These are phyloP conservation scores for Conticribra guillardii DNA, from an alignment of 108 stramenopile genomes.

Conservation along the genomic window DNA sequence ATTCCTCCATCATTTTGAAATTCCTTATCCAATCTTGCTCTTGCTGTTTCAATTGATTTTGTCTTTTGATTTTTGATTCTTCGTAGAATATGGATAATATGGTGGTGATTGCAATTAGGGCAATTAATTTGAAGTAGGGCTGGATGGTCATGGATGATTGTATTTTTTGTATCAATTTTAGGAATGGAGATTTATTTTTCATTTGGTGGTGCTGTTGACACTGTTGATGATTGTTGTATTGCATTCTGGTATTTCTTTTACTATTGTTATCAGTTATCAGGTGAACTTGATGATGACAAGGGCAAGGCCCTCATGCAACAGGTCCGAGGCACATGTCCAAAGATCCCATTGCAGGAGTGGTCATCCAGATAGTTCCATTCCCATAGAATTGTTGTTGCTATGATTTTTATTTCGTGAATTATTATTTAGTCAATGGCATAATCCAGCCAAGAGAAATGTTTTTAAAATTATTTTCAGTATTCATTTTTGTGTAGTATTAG, in stretches of 20 bases:
- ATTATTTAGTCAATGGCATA: conserved; percentile 16
- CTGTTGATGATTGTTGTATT: background rate
- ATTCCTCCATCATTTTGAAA: too few species aligned
- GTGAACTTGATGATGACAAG: too few species aligned
- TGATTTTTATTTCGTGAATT: too few species aligned
- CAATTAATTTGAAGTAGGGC: conserved; percentile 30
- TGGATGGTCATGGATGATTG: conserved; percentile 10
- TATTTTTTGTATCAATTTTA: background rate
- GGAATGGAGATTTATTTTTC: background rate
- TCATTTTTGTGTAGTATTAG: conserved; percentile 11
- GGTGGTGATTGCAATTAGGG: conserved; percentile 32
- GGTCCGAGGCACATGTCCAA: conserved; percentile 39
- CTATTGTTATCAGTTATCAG: background rate
- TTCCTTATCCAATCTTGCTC: conserved; percentile 24
- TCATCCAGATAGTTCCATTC: conserved; percentile 14
- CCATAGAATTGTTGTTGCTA: conserved; percentile 1
- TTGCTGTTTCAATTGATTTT: conserved; percentile 27
- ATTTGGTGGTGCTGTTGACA: background rate
- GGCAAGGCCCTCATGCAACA: too few species aligned
- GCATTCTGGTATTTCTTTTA: background rate
- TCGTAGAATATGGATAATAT: conserved; percentile 32
- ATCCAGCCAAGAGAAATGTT: conserved; percentile 36
- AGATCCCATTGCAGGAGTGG: conserved; percentile 47
- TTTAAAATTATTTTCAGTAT: conserved; percentile 34
- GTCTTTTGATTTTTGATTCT: conserved; percentile 32